Percentiles rank a stretch among this genome's conserved stretches.
These are phyloP conservation scores for Hanseniaspora guilliermondii DNA, from an alignment of 805 yeast genomes.

Conservation along the genomic window DNA sequence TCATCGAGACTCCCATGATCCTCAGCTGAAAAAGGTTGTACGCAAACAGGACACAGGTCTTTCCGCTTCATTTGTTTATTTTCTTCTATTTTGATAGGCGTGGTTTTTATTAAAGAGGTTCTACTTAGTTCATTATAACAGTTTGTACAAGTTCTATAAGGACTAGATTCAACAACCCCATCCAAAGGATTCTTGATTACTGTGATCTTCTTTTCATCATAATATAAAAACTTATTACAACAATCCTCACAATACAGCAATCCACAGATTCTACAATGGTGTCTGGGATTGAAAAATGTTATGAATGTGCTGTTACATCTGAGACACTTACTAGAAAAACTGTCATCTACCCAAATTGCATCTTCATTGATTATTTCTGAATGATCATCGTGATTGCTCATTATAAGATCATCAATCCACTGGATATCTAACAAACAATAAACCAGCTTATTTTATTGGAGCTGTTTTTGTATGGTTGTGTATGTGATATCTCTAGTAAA, in stretches of 20 bases:
- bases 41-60: conserved; percentile 3
- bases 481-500: background rate
- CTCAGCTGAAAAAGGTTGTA: background rate
- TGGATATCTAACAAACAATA: background rate
- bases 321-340: conserved; percentile 29
- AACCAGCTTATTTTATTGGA: background rate
- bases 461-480: too few relatives aligned
- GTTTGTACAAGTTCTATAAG: conserved; percentile 45
- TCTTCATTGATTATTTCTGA: conserved; percentile 4
- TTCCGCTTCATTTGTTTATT: background rate
- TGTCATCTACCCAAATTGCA: conserved; percentile 13
- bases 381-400: background rate
- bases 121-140: conserved; percentile 40
- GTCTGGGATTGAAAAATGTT: conserved; percentile 43
- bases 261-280: conserved; percentile 62
- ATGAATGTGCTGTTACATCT: conserved; percentile 35
- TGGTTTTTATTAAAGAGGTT: background rate
- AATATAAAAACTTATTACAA: conserved; percentile 21
- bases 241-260: conserved; percentile 44
- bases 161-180: conserved; percentile 13
- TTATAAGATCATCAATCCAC: background rate
- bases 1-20: conserved; percentile 22
- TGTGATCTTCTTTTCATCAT: conserved; percentile 22
- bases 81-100: background rate
- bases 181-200: conserved; percentile 19